Evolutionary conservation across 2,329 filamentous ascomycete species (phyloP).

Genomic region (Cladophialophora carrionii): DNA sequence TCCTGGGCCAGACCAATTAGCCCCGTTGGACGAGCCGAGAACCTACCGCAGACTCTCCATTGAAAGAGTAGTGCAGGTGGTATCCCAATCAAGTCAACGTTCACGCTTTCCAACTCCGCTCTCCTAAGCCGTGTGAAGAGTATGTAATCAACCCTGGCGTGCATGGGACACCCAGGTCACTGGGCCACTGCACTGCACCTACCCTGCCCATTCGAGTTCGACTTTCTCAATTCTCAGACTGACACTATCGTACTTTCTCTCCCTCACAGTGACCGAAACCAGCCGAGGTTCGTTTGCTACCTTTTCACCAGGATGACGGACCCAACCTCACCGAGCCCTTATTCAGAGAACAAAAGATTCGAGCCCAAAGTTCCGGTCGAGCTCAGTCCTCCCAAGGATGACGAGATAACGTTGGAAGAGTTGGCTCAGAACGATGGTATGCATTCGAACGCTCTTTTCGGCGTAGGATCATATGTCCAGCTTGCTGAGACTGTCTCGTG

Average conservation of each 20-base stretch:
- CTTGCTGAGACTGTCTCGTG: slow-evolving; percentile 18
- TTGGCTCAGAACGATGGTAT: slow-evolving; percentile 81
- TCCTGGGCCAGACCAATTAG: slow-evolving; percentile 1
- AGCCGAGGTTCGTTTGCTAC: slow-evolving; percentile 20
- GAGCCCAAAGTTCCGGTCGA: slow-evolving; percentile 52
- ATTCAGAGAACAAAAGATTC: slow-evolving; percentile 45
- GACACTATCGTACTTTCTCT: slow-evolving; percentile 8
- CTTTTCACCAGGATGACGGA: slow-evolving; percentile 30
- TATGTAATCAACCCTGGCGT: slow-evolving; percentile 29
- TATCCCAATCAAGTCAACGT: slow-evolving; percentile 16
- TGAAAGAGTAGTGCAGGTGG: not conserved
- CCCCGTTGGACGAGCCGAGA: not conserved
- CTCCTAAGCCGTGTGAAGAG: slow-evolving; percentile 22
- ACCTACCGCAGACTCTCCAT: not conserved
- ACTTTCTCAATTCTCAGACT: not conserved
- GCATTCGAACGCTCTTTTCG: slow-evolving; percentile 38
- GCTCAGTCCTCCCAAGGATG: slow-evolving; percentile 82
- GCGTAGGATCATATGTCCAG: not conserved
- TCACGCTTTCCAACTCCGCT: slow-evolving; percentile 3
- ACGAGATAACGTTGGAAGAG: slow-evolving; percentile 78
- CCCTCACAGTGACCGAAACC: slow-evolving; percentile 25
- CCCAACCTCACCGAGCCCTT: slow-evolving; percentile 37
- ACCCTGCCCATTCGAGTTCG: not conserved
- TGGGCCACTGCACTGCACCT: slow-evolving; percentile 24
- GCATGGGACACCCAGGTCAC: slow-evolving; percentile 16